A percentile compares a stretch with the other conserved stretches of the same genome.
Evolutionary conservation across 2,329 filamentous ascomycete species (phyloP).

Genomic region (Ophiosphaerella korrae): DNA sequence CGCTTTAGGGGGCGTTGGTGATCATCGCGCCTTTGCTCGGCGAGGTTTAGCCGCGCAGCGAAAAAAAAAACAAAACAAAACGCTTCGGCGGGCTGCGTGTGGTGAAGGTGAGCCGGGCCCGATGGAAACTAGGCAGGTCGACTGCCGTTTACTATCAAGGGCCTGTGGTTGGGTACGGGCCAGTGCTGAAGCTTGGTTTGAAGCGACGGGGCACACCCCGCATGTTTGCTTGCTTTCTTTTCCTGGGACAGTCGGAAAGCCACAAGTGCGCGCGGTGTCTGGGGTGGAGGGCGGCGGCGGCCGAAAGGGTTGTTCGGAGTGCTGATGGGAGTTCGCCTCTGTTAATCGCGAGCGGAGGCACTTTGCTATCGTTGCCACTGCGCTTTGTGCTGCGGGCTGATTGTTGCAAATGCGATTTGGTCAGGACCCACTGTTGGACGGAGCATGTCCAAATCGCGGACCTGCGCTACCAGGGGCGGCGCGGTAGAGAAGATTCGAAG

Average conservation of each 20-base stretch:
- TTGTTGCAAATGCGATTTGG: constrained; percentile 9
- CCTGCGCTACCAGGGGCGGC: not conserved
- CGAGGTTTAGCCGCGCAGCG: too few relatives aligned
- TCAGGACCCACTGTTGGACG: constrained; percentile 1
- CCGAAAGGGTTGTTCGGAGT: not conserved
- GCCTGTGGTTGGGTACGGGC: not conserved
- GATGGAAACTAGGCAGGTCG: too few relatives aligned
- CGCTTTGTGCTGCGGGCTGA: not conserved
- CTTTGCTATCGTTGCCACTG: not conserved
- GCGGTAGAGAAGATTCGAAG: too few relatives aligned
- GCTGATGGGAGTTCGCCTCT: too few relatives aligned
- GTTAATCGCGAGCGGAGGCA: too few relatives aligned
- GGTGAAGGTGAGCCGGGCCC: not conserved
- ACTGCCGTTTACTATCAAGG: too few relatives aligned
- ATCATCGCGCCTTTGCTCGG: too few relatives aligned
- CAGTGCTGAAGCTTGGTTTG: constrained; percentile 3
- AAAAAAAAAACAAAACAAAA: too few relatives aligned
- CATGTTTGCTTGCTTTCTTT: constrained; percentile 2
- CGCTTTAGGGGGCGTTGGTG: too few relatives aligned
- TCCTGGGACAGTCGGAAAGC: not conserved
- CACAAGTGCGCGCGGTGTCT: not conserved
- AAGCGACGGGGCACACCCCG: constrained; percentile 1
- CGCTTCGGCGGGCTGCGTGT: too few relatives aligned
- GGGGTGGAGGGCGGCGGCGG: not conserved
- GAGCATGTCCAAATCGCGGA: not conserved